Evolutionary conservation across 2,329 filamentous ascomycete genomes (phyloP).

Genomic region (Pyrenophora teres): DNA sequence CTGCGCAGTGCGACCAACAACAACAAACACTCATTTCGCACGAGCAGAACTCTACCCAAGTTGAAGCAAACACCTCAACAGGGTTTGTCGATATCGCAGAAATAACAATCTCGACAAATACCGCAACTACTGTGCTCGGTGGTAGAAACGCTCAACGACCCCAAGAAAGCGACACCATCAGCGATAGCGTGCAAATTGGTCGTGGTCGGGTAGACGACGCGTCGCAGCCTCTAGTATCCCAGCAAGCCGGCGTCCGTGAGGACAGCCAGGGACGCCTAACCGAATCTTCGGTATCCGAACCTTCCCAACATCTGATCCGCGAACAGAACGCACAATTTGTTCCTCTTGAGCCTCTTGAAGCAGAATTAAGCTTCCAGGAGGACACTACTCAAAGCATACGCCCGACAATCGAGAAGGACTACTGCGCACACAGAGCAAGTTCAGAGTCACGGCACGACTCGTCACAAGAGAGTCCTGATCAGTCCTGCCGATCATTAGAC

Average conservation of each 20-base stretch:
- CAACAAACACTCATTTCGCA: not conserved
- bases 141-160: not conserved
- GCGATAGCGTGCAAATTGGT: not conserved
- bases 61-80: not conserved
- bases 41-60: not conserved
- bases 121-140: not conserved
- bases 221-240: not conserved
- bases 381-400: constrained; percentile 19
- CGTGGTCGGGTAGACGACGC: not conserved
- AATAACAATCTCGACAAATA: not conserved
- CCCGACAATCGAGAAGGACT: constrained; percentile 21
- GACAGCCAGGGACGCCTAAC: constrained; percentile 11
- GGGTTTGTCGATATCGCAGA: not conserved
- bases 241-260: constrained; percentile 1
- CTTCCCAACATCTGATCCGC: constrained; percentile 13
- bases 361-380: constrained; percentile 25
- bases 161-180: not conserved
- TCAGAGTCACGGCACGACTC: constrained; percentile 38
- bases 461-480: constrained; percentile 36
- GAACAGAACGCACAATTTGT: constrained; percentile 37
- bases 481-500: constrained; percentile 2
- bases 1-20: not conserved
- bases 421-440: constrained; percentile 2
- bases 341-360: constrained; percentile 13
- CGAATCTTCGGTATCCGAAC: constrained; percentile 14